phyloP scores from a whole-genome alignment of 805 yeast genomes.

The Pichia paraexigua region DNA sequence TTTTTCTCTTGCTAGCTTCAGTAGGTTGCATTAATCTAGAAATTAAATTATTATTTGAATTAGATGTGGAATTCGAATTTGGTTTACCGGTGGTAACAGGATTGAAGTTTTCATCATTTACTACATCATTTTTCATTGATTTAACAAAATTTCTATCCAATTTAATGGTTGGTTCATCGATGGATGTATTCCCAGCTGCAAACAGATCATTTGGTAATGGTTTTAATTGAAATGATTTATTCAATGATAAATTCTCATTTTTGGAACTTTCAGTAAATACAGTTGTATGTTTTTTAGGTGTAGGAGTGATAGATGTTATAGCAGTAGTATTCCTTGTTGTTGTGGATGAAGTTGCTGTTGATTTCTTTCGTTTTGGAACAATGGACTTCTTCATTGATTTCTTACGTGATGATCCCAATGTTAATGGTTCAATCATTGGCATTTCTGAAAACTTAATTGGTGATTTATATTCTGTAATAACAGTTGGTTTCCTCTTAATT shows the following conservation, averaged over 20 bases:
- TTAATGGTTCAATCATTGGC: constrained; percentile 27
- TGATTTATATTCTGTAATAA: constrained; percentile 15
- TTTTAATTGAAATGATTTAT: constrained; percentile 8
- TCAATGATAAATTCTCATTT: neutral
- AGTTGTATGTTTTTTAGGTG: constrained; percentile 8
- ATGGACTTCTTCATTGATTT: constrained; percentile 20
- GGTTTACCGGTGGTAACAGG: neutral
- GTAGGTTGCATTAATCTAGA: constrained; percentile 22
- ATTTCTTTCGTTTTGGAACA: neutral
- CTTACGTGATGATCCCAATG: constrained; percentile 20
- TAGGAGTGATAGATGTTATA: neutral
- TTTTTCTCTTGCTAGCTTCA: constrained; percentile 17
- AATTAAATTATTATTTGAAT: constrained; percentile 5
- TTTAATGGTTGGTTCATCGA: constrained; percentile 26
- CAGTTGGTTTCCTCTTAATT: constrained; percentile 10
- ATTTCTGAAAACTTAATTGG: constrained; percentile 28
- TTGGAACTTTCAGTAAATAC: constrained; percentile 14
- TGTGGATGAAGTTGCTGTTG: neutral
- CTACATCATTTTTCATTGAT: neutral
- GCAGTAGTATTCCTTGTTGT: neutral
- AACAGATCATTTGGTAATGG: constrained; percentile 17
- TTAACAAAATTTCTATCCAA: constrained; percentile 13
- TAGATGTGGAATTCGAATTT: neutral
- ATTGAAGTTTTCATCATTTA: neutral
- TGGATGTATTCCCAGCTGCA: constrained; percentile 2